A percentile compares a stretch with the other conserved stretches of the same genome.
These are phyloP conservation scores for Fomes fomentarius DNA, from an alignment of 1,284 basidiomycete genomes.

Conservation along the genomic window DNA sequence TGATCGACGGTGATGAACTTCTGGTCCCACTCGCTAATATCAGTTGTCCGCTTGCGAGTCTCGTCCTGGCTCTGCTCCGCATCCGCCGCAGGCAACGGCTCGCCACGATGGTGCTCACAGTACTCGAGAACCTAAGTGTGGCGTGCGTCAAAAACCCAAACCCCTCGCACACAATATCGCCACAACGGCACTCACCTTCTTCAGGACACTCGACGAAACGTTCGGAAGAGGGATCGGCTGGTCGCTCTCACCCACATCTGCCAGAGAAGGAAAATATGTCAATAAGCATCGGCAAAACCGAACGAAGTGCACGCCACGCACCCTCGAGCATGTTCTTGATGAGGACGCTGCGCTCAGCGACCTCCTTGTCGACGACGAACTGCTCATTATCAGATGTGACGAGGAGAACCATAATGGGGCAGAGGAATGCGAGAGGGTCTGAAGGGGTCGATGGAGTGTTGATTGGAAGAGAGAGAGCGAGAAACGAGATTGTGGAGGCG, in stretches of 20 bases:
- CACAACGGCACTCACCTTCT: constrained; percentile 76
- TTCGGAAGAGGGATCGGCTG: constrained; percentile 96
- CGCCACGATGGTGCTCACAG: constrained; percentile 98
- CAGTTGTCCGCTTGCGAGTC: constrained; percentile 95
- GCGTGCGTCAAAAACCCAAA: constrained; percentile 11
- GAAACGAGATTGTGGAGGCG: constrained; percentile 25
- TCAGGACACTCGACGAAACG: constrained; percentile 94
- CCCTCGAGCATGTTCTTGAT: constrained; percentile 99
- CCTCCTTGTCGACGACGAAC: constrained; percentile 92
- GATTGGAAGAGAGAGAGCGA: constrained; percentile 17
- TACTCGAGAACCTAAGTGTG: constrained; percentile 90
- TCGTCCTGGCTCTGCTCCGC: constrained; percentile 86
- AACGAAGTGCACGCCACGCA: constrained; percentile 34
- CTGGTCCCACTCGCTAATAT: constrained; percentile 99
- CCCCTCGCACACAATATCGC: no score
- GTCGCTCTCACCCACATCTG: constrained; percentile 93
- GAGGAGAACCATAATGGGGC: constrained; percentile 70
- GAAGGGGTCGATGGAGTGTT: constrained; percentile 17
- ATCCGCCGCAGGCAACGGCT: constrained; percentile 90
- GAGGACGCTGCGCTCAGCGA: constrained; percentile 93
- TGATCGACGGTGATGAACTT: constrained; percentile 98
- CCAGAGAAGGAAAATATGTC: not conserved
- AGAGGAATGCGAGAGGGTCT: constrained; percentile 8
- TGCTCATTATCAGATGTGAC: constrained; percentile 95
- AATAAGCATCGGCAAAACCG: not conserved